phyloP scores from a whole-genome alignment of 257 asterid genomes.

The Plantago major region DNA sequence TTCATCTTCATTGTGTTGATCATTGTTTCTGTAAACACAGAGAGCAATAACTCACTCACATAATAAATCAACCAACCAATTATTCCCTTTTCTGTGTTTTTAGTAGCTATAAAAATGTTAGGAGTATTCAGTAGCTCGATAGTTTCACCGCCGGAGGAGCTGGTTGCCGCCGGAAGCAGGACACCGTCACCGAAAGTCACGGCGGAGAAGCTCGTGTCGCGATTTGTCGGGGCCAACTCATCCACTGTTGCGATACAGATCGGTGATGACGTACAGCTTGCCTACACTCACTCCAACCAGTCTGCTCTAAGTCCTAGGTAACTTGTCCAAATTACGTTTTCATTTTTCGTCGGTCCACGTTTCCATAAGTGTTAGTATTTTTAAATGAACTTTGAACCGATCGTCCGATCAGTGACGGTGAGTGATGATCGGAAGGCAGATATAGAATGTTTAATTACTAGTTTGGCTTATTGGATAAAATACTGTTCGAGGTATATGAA shows the following conservation, averaged over 20 bases:
- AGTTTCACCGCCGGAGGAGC: constrained; percentile 93
- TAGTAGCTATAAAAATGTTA: constrained; percentile 46
- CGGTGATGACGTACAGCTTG: constrained; percentile 78
- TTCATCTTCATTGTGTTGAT: constrained; percentile 27
- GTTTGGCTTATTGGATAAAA: too few species aligned
- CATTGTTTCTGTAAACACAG: constrained; percentile 4
- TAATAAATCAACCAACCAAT: neutral
- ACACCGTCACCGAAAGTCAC: constrained; percentile 96
- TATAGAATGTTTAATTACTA: too few species aligned
- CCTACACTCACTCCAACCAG: constrained; percentile 71
- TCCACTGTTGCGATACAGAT: constrained; percentile 75
- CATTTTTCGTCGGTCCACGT: too few species aligned
- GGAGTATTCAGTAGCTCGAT: constrained; percentile 85
- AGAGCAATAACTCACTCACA: constrained; percentile 16
- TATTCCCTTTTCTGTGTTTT: too few species aligned
- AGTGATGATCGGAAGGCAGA: too few species aligned
- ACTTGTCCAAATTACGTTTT: neutral
- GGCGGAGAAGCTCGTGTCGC: constrained; percentile 70
- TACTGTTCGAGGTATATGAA: too few species aligned
- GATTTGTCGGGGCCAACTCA: constrained; percentile 60
- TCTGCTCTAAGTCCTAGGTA: constrained; percentile 74
- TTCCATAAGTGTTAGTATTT: too few species aligned
- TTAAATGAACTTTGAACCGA: too few species aligned
- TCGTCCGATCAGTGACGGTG: too few species aligned
- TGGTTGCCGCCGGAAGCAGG: constrained; percentile 94